Conservation (phyloP, 768 basidiomycete genomes). For the Zangia roseola region DNA sequence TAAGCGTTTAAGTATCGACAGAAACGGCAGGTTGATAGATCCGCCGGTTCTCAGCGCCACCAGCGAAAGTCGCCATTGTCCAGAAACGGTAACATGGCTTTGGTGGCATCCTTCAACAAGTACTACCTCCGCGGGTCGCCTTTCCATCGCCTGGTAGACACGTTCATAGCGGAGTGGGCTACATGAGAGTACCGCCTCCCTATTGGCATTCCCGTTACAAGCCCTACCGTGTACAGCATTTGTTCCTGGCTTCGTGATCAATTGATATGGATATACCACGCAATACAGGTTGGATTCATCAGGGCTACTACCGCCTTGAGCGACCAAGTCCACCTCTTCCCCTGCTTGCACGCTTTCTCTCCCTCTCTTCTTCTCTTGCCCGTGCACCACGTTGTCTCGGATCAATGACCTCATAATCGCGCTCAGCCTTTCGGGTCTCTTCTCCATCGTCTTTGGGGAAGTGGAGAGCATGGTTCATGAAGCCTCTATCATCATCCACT, state of each 20-base stretch:
- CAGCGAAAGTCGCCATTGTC: neutral
- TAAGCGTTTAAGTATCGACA: too few species aligned
- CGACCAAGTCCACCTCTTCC: constrained; percentile 21
- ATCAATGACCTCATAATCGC: constrained; percentile 90
- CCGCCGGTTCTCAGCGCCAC: neutral
- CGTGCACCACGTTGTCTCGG: constrained; percentile 69
- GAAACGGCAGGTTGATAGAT: neutral
- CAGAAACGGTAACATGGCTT: neutral
- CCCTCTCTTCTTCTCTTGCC: constrained; percentile 77
- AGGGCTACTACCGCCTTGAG: constrained; percentile 21
- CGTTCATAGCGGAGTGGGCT: neutral
- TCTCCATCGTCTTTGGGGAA: constrained; percentile 81
- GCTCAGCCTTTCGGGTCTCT: constrained; percentile 72
- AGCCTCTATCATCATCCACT: constrained; percentile 74
- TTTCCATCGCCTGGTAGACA: too few species aligned
- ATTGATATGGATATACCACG: too few species aligned
- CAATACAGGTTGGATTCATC: neutral
- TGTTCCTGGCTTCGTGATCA: neutral
- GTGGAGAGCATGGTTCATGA: constrained; percentile 67
- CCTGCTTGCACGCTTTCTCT: constrained; percentile 47
- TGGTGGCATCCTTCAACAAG: neutral
- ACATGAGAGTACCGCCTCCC: too few species aligned
- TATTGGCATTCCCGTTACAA: neutral
- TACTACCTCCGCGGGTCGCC: too few species aligned
- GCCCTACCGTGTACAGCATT: neutral